Evolutionary conservation across 768 basidiomycete species (phyloP).

Genomic region (Mycena maculata): DNA sequence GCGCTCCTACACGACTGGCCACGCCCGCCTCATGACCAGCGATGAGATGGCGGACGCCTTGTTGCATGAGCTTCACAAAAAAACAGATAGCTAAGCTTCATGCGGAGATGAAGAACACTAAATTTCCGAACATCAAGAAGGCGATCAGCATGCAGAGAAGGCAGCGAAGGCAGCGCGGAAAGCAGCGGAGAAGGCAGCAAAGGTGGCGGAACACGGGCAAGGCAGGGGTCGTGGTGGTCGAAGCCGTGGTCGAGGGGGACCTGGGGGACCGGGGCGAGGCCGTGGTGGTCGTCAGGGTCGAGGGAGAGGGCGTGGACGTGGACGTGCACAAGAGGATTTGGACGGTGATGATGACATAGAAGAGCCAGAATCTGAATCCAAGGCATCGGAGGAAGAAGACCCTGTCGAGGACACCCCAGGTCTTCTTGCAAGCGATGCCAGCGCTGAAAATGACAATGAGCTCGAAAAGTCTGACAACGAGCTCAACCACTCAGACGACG

Average conservation of each 20-base stretch:
- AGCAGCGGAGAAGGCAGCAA: conserved; percentile 7
- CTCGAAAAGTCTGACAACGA: not conserved
- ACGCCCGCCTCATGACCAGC: conserved; percentile 16
- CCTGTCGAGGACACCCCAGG: too few relatives aligned
- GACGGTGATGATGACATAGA: not conserved
- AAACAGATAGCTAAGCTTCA: not conserved
- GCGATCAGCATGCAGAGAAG: conserved; percentile 6
- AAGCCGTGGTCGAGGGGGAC: conserved; percentile 1
- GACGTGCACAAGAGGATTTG: not conserved
- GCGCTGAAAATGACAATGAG: not conserved
- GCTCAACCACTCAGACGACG: not conserved
- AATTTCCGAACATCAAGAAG: not conserved
- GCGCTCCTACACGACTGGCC: not conserved
- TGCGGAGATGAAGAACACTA: not conserved
- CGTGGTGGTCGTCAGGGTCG: not conserved
- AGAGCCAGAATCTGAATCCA: not conserved
- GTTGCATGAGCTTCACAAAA: not conserved
- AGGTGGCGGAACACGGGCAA: conserved; percentile 5
- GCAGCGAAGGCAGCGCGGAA: conserved; percentile 1
- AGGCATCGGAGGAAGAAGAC: conserved; percentile 2
- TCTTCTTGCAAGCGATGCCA: not conserved
- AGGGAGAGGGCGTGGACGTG: not conserved
- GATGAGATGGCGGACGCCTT: not conserved
- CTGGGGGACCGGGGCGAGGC: too few relatives aligned
- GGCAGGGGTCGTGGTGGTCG: conserved; percentile 3